Conservation (phyloP, 2,329 filamentous ascomycete species). For the Tothia fuscella region DNA sequence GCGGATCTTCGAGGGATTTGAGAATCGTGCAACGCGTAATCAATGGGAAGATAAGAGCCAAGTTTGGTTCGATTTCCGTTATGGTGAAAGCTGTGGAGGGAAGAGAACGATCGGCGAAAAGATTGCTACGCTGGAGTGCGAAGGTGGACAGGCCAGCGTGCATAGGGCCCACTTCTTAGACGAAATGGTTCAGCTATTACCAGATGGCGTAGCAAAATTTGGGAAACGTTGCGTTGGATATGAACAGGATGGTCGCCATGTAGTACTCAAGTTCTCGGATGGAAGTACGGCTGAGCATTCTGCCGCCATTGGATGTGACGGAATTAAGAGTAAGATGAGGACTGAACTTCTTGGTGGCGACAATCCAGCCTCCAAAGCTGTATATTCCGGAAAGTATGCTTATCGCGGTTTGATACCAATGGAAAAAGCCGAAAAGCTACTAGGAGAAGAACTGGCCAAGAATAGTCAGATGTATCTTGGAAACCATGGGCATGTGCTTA, state of each 20-base stretch:
- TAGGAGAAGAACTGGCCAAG: constrained; percentile 38
- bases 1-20: constrained; percentile 31
- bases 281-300: constrained; percentile 30
- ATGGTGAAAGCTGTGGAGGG: constrained; percentile 21
- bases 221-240: constrained; percentile 25
- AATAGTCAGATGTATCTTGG: constrained; percentile 38
- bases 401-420: constrained; percentile 53
- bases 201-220: constrained; percentile 29
- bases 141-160: constrained; percentile 20
- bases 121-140: constrained; percentile 17
- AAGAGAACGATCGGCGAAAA: constrained; percentile 13
- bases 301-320: constrained; percentile 36
- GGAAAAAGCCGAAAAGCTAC: constrained; percentile 33
- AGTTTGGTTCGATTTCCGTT: constrained; percentile 32
- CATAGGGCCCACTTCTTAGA: constrained; percentile 40
- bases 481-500: constrained; percentile 44
- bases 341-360: constrained; percentile 39
- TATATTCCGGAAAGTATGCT: constrained; percentile 47
- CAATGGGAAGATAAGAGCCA: constrained; percentile 22
- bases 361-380: constrained; percentile 32
- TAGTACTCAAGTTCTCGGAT: constrained; percentile 30
- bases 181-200: constrained; percentile 36
- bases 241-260: constrained; percentile 18
- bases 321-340: constrained; percentile 36
- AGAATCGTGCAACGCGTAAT: constrained; percentile 30